Conservation (phyloP, 225 moss, liverwort and hornwort genomes). For the Marchantia paleacea region DNA sequence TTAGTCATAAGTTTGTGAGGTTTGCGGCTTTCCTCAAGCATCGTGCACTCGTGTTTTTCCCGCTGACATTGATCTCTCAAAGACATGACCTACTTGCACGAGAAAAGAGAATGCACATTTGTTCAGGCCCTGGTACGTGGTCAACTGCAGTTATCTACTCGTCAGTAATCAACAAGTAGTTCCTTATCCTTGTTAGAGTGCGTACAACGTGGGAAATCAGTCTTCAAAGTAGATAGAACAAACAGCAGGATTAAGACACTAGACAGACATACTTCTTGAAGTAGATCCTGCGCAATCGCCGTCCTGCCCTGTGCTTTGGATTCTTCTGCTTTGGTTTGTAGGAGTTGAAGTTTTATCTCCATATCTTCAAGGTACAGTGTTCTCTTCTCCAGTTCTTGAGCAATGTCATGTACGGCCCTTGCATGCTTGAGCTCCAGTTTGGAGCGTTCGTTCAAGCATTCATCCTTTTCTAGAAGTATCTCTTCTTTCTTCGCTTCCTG, state of each 20-base stretch:
- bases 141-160: too few species aligned
- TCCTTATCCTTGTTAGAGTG: too few species aligned
- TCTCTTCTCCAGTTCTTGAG: slow-evolving; percentile 53
- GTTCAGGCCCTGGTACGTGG: too few species aligned
- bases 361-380: slow-evolving; percentile 43
- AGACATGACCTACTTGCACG: slow-evolving; percentile 30
- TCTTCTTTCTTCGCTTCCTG: slow-evolving; percentile 76
- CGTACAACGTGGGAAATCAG: too few species aligned
- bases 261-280: slow-evolving; percentile 37
- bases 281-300: slow-evolving; percentile 38
- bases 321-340: slow-evolving; percentile 54
- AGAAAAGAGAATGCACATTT: neutral
- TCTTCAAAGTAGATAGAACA: too few species aligned
- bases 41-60: slow-evolving; percentile 50
- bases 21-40: slow-evolving; percentile 54
- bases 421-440: slow-evolving; percentile 72
- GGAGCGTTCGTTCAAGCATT: slow-evolving; percentile 68
- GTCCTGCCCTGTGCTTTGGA: slow-evolving; percentile 42
- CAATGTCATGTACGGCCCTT: slow-evolving; percentile 59
- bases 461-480: slow-evolving; percentile 58
- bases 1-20: slow-evolving; percentile 50
- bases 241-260: too few species aligned
- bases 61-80: slow-evolving; percentile 53
- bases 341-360: slow-evolving; percentile 42
- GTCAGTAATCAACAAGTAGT: too few species aligned